These are phyloP conservation scores for Caloboletus inedulis DNA, from an alignment of 1,284 basidiomycete genomes.

Conservation along the genomic window DNA sequence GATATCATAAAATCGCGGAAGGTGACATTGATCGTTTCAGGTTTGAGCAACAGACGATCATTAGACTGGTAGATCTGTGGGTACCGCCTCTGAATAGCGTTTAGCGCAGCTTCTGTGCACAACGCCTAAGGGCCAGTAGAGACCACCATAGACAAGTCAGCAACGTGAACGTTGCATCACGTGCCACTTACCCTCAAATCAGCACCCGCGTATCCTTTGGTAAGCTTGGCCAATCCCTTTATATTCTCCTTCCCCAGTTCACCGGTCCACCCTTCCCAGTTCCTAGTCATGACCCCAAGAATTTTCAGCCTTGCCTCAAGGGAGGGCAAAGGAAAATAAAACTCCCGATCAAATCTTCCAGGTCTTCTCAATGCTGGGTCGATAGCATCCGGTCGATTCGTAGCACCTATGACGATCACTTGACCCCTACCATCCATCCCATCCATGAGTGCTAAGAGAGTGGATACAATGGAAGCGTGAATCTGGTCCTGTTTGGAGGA, in stretches of 20 bases:
- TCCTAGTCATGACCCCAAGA: slow-evolving; percentile 86
- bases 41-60: slow-evolving; percentile 83
- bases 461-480: slow-evolving; percentile 96
- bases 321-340: slow-evolving; percentile 94
- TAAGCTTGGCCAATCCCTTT: slow-evolving; percentile 79
- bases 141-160: slow-evolving; percentile 7
- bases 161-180: not conserved
- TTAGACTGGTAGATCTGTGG: slow-evolving; percentile 96
- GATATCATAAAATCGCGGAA: slow-evolving; percentile 98
- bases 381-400: slow-evolving; percentile 95
- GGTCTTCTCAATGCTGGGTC: slow-evolving; percentile 94
- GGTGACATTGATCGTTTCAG: slow-evolving; percentile 83
- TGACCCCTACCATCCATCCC: slow-evolving; percentile 99
- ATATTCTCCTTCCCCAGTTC: slow-evolving; percentile 55
- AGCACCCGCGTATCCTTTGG: slow-evolving; percentile 98
- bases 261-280: slow-evolving; percentile 85
- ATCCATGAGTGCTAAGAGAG: slow-evolving; percentile 96
- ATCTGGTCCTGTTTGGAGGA: slow-evolving; percentile 99
- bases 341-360: slow-evolving; percentile 96
- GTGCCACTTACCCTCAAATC: slow-evolving; percentile 76
- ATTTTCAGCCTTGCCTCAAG: slow-evolving; percentile 86
- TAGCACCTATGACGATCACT: slow-evolving; percentile 98
- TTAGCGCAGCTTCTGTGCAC: slow-evolving; percentile 95
- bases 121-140: slow-evolving; percentile 57
- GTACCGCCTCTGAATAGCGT: slow-evolving; percentile 94